phyloP scores from a whole-genome alignment of 163 green algal genomes.

The Prototheca wickerhamii region DNA sequence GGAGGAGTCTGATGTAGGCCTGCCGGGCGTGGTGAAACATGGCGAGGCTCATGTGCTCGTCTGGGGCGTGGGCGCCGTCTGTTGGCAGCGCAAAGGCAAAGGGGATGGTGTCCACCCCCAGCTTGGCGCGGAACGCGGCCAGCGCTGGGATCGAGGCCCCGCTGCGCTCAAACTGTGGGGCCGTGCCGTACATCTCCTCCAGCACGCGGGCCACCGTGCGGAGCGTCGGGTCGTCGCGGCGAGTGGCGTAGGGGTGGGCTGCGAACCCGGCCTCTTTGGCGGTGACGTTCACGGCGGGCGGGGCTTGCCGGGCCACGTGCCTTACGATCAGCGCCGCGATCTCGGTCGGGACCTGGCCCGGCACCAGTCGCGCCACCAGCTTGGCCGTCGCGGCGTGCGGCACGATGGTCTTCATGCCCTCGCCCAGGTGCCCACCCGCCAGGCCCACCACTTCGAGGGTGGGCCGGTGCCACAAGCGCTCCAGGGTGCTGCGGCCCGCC shows the following conservation, averaged over 20 bases:
- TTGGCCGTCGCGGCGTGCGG: constrained; percentile 51
- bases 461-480: constrained; percentile 38
- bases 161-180: constrained; percentile 15
- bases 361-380: constrained; percentile 60
- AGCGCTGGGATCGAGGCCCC: constrained; percentile 36
- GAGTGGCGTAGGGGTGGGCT: constrained; percentile 39
- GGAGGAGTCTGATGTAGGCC: constrained; percentile 12
- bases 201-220: constrained; percentile 27
- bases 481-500: constrained; percentile 11
- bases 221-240: constrained; percentile 19
- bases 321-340: constrained; percentile 18
- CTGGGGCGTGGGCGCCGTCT: constrained; percentile 28
- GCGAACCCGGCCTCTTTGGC: constrained; percentile 38
- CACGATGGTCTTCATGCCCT: constrained; percentile 74
- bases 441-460: constrained; percentile 70
- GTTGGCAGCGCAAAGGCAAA: constrained; percentile 33
- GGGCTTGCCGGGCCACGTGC: constrained; percentile 29
- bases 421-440: constrained; percentile 26
- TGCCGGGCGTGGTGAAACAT: constrained; percentile 2
- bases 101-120: constrained; percentile 24
- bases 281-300: constrained; percentile 35
- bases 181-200: constrained; percentile 16
- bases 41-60: constrained; percentile 20
- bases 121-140: constrained; percentile 19
- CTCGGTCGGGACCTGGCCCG: constrained; percentile 33